A percentile compares a stretch with the other conserved stretches of the same genome.
These are phyloP conservation scores for Metarhizium robertsii DNA, from an alignment of 2,329 filamentous ascomycete genomes.

Conservation along the genomic window DNA sequence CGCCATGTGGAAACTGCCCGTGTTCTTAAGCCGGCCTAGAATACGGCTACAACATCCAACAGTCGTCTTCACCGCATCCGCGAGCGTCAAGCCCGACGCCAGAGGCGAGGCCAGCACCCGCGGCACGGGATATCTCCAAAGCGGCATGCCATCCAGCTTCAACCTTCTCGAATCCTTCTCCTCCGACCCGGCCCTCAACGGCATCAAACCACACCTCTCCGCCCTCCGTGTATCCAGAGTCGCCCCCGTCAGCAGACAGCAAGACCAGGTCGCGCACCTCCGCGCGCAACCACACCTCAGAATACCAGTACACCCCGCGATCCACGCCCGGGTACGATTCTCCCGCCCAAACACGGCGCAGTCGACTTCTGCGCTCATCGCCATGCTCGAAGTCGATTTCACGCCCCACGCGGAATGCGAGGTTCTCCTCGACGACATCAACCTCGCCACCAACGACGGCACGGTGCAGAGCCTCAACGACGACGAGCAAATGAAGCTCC, in stretches of 20 bases:
- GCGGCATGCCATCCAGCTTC: slow-evolving; percentile 57
- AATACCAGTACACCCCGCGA: slow-evolving; percentile 56
- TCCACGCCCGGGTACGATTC: slow-evolving; percentile 66
- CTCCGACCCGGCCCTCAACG: slow-evolving; percentile 52
- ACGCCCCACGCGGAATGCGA: slow-evolving; percentile 60
- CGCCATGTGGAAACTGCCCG: slow-evolving; percentile 50
- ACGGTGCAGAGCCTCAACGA: slow-evolving; percentile 48
- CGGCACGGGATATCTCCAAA: slow-evolving; percentile 57
- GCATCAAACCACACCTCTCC: slow-evolving; percentile 57
- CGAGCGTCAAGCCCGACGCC: slow-evolving; percentile 45
- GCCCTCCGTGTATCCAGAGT: slow-evolving; percentile 67
- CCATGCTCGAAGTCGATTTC: slow-evolving; percentile 65
- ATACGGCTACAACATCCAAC: slow-evolving; percentile 58
- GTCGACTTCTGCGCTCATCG: slow-evolving; percentile 52
- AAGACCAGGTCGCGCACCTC: slow-evolving; percentile 54
- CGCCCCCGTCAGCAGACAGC: slow-evolving; percentile 53
- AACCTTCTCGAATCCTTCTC: slow-evolving; percentile 71
- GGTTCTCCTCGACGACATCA: slow-evolving; percentile 50
- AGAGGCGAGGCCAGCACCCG: slow-evolving; percentile 16
- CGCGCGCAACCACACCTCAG: slow-evolving; percentile 53
- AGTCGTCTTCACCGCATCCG: slow-evolving; percentile 54
- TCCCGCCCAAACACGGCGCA: slow-evolving; percentile 52
- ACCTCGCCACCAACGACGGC: slow-evolving; percentile 48
- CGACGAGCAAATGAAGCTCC: slow-evolving; percentile 35
- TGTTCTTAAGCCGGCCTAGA: slow-evolving; percentile 49